Conservation (phyloP, 1,139 yeast species). For the Magnusiomyces suaveolens region DNA sequence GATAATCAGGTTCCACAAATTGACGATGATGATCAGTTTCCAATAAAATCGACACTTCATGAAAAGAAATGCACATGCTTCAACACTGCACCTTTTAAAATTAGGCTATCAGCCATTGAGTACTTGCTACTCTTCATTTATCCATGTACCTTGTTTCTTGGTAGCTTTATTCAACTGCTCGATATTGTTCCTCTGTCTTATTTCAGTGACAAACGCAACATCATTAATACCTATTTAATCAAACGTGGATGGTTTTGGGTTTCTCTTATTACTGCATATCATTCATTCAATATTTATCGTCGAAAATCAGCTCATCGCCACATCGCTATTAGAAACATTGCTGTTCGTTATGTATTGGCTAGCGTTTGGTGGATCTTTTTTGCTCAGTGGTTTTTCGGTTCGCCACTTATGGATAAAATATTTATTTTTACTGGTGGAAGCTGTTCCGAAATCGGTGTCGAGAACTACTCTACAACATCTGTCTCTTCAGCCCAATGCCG, state of each 20-base stretch:
- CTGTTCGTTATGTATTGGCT: conserved; percentile 38
- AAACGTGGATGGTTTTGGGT: conserved; percentile 96
- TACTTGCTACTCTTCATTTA: conserved; percentile 21
- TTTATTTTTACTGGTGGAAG: conserved; percentile 76
- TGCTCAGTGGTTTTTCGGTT: conserved; percentile 81
- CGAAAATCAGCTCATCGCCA: neutral
- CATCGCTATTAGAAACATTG: conserved; percentile 12
- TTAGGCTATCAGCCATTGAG: conserved; percentile 18
- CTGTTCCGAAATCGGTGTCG: conserved; percentile 36
- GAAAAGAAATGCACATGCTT: neutral
- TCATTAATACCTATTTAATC: conserved; percentile 65
- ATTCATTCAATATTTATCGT: neutral
- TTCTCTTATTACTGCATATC: conserved; percentile 34
- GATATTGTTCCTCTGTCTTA: conserved; percentile 23
- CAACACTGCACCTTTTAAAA: neutral
- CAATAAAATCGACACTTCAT: too few relatives aligned
- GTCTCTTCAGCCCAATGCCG: conserved; percentile 38
- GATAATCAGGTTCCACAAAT: too few relatives aligned
- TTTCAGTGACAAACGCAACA: conserved; percentile 53
- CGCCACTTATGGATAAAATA: conserved; percentile 81
- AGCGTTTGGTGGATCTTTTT: conserved; percentile 75
- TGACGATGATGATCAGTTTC: too few relatives aligned
- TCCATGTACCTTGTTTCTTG: conserved; percentile 27
- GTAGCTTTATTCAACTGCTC: conserved; percentile 23
- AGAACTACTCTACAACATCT: conserved; percentile 5